Conservation (phyloP, 495 filamentous ascomycete species). For the Aspergillus panamensis region DNA sequence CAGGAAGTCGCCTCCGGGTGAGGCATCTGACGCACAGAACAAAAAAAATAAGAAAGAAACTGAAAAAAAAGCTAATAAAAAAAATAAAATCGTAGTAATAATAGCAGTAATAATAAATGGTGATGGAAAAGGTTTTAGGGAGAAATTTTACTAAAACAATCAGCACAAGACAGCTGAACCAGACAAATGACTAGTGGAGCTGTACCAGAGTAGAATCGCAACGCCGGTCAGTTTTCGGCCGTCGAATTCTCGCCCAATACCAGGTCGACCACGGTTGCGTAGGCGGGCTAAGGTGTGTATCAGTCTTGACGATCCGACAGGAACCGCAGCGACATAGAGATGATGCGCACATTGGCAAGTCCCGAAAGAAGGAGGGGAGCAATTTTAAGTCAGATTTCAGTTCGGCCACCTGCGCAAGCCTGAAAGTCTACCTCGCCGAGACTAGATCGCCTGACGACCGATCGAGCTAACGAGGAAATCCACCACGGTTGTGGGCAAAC, state of each 20-base stretch:
- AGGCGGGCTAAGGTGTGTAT: conserved; percentile 26
- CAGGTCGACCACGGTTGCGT: conserved; percentile 33
- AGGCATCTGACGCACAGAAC: conserved; percentile 24
- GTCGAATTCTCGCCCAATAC: conserved; percentile 25
- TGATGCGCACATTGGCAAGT: conserved; percentile 40
- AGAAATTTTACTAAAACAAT: conserved; percentile 20
- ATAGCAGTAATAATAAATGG: conserved; percentile 12
- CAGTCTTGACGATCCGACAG: conserved; percentile 31
- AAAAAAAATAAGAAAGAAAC: conserved; percentile 7
- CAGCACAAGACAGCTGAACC: conserved; percentile 22
- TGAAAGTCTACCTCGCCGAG: conserved; percentile 26
- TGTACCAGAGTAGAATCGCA: conserved; percentile 22
- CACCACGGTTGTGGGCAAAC: conserved; percentile 29
- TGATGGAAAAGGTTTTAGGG: conserved; percentile 16
- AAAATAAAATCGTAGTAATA: conserved; percentile 14
- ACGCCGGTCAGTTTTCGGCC: conserved; percentile 21
- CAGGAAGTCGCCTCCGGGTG: conserved; percentile 21
- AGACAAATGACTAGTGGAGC: conserved; percentile 28
- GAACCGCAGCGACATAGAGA: conserved; percentile 28
- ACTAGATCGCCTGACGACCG: conserved; percentile 22
- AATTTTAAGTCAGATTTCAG: conserved; percentile 25
- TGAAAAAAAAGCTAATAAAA: conserved; percentile 13
- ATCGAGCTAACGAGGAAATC: conserved; percentile 26
- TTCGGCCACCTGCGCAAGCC: conserved; percentile 30
- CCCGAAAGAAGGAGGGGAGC: conserved; percentile 39